A percentile compares a stretch with the other conserved stretches of the same genome.
phyloP scores from a whole-genome alignment of 2,329 filamentous ascomycete species.

The Coniosporium tulheliwenetii region DNA sequence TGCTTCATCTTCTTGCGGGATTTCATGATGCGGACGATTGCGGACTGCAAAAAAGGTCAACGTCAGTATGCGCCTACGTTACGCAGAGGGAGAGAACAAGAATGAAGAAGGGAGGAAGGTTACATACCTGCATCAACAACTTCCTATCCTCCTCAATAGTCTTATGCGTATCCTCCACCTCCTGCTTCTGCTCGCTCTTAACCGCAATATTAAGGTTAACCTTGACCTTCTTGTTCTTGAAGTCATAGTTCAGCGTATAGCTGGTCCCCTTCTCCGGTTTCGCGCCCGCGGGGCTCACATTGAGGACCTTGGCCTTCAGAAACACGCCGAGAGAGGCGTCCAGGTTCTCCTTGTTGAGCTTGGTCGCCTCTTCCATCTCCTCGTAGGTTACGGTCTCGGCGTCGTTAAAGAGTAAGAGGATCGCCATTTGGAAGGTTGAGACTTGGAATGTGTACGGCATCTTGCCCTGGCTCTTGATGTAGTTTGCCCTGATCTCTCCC shows the following conservation, averaged over 20 bases:
- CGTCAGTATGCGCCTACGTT: neutral
- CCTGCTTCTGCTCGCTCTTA: slow-evolving; percentile 90
- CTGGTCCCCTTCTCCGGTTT: slow-evolving; percentile 65
- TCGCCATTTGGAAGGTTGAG: slow-evolving; percentile 95
- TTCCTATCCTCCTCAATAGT: slow-evolving; percentile 98
- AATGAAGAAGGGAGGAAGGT: no score
- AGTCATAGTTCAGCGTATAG: slow-evolving; percentile 80
- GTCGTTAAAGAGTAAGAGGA: slow-evolving; percentile 89
- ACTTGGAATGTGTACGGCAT: slow-evolving; percentile 94
- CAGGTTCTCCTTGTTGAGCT: slow-evolving; percentile 64
- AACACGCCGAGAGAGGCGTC: slow-evolving; percentile 78
- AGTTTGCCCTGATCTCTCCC: slow-evolving; percentile 87
- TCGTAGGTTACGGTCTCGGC: slow-evolving; percentile 72
- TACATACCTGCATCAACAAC: slow-evolving; percentile 80
- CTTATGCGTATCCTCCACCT: slow-evolving; percentile 96
- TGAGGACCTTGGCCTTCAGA: slow-evolving; percentile 82
- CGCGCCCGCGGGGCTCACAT: slow-evolving; percentile 52
- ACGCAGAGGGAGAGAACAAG: no score
- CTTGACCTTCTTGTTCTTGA: slow-evolving; percentile 97
- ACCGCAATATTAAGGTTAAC: slow-evolving; percentile 91
- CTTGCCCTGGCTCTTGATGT: slow-evolving; percentile 66
- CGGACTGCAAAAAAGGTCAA: slow-evolving; percentile 51
- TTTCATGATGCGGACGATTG: slow-evolving; percentile 99
- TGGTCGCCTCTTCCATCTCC: slow-evolving; percentile 70
- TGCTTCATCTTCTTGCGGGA: slow-evolving; percentile 99